A percentile compares a stretch with the other conserved stretches of the same genome.
Evolutionary conservation across 129 eudicot genomes (phyloP).

Genomic region (Sambucus nigra): DNA sequence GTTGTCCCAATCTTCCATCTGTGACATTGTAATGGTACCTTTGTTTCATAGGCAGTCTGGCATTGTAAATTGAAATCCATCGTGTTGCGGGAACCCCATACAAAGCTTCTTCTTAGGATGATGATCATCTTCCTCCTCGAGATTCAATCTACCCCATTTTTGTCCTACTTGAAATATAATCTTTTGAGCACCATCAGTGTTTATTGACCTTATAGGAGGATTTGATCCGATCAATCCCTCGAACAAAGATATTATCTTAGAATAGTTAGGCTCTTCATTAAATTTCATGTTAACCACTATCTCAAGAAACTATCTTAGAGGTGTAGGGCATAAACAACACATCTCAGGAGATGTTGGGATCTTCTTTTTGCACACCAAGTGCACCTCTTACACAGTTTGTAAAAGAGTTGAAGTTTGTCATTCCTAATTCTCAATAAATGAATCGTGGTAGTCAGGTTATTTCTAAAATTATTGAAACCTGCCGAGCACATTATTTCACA

Average conservation of each 20-base stretch:
- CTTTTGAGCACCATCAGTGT: no score
- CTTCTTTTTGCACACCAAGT: neutral
- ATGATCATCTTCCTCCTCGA: neutral
- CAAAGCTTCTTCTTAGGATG: neutral
- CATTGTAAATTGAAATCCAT: no score
- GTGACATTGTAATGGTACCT: no score
- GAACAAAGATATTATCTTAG: neutral
- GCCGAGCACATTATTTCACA: no score
- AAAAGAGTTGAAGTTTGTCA: no score
- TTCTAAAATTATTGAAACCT: no score
- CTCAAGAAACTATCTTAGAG: neutral
- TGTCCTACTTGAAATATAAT: neutral
- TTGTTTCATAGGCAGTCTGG: neutral
- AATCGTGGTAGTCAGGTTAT: no score
- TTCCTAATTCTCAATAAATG: no score
- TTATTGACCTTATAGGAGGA: neutral
- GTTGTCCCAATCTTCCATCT: no score
- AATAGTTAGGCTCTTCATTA: neutral
- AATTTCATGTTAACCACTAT: no score
- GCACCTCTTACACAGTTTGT: no score
- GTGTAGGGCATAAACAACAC: neutral
- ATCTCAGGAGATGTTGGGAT: neutral
- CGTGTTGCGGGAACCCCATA: neutral
- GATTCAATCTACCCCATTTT: neutral
- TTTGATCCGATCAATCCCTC: neutral